Base-by-base conservation (phyloP, 371 early-diverging fungal species). In the Circinella umbellata region DNA sequence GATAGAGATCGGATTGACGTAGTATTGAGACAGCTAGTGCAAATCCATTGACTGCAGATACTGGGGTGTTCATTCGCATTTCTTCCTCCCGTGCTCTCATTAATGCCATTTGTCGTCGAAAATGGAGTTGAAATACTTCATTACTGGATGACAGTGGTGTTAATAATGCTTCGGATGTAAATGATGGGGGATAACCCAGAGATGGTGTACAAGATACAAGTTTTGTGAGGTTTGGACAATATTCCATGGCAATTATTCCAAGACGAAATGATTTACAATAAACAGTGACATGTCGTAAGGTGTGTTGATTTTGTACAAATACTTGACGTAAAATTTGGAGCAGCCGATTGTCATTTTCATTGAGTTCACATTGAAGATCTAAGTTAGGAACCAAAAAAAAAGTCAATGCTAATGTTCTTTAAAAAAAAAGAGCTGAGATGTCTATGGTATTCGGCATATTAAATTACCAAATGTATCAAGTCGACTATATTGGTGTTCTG, bases 81-180 rank as follows among this genome's bases (percentile, higher is more conserved):
- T 57, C 57, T 34, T 57, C 57, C 27, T 57, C 27, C 4, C 57
- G 57, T 17, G 57, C 57, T 7, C 57, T 20, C 57, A 57, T 57
- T 14, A 57, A 57, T 18, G 57, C 57, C 57, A 57, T 57, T 20
- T 57, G 57, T 57, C 57, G 57, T 1, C 57, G 57, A n/a, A 57
- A 57, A 57, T 57, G 57, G 9, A 57, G 57, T 14, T 57, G 57
- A 34, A 57, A 57, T 34, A 57, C 57, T 57, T 57, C 57, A 27
- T 57, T 57, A 14, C 57, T 34, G 57, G 57, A 57, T 1, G 57
- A 57, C 7, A 34, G 4, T 18, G 57, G 57, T n/a, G 57, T 57
- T 10, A 34, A 57, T n/a, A 57, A n/a, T 10, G 57, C 35, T 57
- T 57, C 57, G 20, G 57, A 57, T 57, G 57, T 57, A 57, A 57